Evolutionary conservation across 2,329 filamentous ascomycete species (phyloP), one percentile per base, ranked within the genome.

Genomic region (Botrytis fragariae): DNA sequence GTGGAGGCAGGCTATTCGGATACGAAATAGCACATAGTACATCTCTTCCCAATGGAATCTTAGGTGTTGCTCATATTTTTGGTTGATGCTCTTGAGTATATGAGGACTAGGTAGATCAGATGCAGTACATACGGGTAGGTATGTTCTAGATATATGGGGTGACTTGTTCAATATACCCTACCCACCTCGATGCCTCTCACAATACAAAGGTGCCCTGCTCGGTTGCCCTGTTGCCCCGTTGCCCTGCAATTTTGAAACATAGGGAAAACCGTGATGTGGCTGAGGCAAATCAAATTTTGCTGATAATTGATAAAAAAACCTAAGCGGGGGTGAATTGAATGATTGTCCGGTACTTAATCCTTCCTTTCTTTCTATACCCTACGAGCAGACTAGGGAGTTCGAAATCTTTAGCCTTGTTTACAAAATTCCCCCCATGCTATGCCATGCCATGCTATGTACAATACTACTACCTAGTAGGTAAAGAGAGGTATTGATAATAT

Each of bases 331-430:
- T n/a, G 22, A 39, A 42, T 29, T 2, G 60, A 63, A 29, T 63
- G 37, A 63, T 39, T 63, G 37, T 29, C 60, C 37, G 60, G 37
- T 63, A 29, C 37, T 63, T 62, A 44, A 63, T 39, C 61, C 39
- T 62, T 62, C 35, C 37, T n/a, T 29, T 54, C 25, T 14, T n/a
- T 54, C 48, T n/a, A 14, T 54, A n/a, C 48, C 48, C 48, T 54
- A 54, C 48, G 16, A 25, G 35, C 14, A n/a, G 14, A 62, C 60
- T n/a, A 63, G 61, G 35, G 48, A 63, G 61, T 29, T n/a, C 61
- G 61, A 63, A 32, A 29, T 62, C 39, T 64, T 32, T 64, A 64
- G 61, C 61, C 39, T 45, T 64, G 39, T 64, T 64, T 22, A 32
- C 39, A 32, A 32, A 45, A 8, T 64, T 32, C n/a, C 39, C 61